Conservation (phyloP, 805 yeast species). For the Candida montana region DNA sequence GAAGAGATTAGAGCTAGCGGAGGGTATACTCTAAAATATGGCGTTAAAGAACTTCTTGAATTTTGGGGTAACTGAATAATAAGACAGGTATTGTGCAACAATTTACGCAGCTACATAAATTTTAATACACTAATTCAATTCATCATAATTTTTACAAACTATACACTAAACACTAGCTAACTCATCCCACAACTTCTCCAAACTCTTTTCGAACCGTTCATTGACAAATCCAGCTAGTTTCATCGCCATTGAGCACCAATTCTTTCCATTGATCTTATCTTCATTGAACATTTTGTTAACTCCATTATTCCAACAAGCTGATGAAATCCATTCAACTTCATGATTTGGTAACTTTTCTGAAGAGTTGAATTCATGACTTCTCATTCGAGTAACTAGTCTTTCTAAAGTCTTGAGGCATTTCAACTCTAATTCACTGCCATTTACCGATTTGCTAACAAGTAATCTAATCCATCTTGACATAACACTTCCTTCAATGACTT, state of each 20-base stretch:
- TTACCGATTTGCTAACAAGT: slow-evolving; percentile 16
- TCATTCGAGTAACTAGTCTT: slow-evolving; percentile 6
- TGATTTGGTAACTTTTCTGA: slow-evolving; percentile 13
- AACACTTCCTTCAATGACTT: slow-evolving; percentile 10
- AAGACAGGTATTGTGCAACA: too few relatives aligned
- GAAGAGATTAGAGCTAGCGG: slow-evolving; percentile 14
- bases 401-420: slow-evolving; percentile 11
- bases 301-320: slow-evolving; percentile 36
- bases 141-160: too few relatives aligned
- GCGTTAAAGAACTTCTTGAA: slow-evolving; percentile 19
- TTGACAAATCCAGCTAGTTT: slow-evolving; percentile 25
- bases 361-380: slow-evolving; percentile 1
- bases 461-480: slow-evolving; percentile 28
- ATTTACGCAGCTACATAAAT: too few relatives aligned
- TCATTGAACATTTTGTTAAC: slow-evolving; percentile 23
- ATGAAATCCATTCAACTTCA: slow-evolving; percentile 34
- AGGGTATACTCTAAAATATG: slow-evolving; percentile 20
- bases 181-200: slow-evolving; percentile 27
- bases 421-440: slow-evolving; percentile 4
- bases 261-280: slow-evolving; percentile 17
- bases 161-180: slow-evolving; percentile 6
- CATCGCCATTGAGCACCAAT: slow-evolving; percentile 28
- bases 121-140: too few relatives aligned
- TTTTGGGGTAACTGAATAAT: slow-evolving; percentile 21
- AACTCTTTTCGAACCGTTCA: slow-evolving; percentile 21